A percentile compares a stretch with the other conserved stretches of the same genome.
Conservation (phyloP, 345 rosid species). For the Carallia pectinifolia region DNA sequence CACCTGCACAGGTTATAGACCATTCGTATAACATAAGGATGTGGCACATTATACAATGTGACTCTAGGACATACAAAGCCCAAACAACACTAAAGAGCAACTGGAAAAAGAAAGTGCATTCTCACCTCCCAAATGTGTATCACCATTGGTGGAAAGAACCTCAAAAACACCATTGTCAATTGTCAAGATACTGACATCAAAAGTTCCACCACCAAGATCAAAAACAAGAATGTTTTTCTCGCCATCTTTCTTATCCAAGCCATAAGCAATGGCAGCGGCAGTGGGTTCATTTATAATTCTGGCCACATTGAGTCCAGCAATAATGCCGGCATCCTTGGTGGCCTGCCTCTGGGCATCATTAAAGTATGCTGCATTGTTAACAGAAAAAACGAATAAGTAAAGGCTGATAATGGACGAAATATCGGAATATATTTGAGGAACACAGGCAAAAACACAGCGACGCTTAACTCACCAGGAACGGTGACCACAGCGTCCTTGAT, state of each 20-base stretch:
- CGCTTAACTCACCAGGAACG: conserved; percentile 25
- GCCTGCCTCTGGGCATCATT: conserved; percentile 33
- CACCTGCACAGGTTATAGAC: conserved; percentile 1
- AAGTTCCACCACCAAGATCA: conserved; percentile 25
- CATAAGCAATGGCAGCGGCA: conserved; percentile 31
- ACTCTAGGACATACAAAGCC: not conserved
- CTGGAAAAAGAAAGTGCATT: not conserved
- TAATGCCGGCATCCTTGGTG: conserved; percentile 26
- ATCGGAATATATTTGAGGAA: not conserved
- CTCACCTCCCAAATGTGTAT: conserved; percentile 30
- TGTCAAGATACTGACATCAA: conserved; percentile 30
- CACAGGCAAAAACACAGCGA: not conserved
- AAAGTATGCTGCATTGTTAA: conserved; percentile 20
- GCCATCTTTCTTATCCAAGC: conserved; percentile 27
- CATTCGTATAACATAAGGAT: not conserved
- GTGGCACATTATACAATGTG: too few species aligned
- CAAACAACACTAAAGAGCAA: not conserved
- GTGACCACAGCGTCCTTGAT: conserved; percentile 35
- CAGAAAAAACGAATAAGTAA: not conserved
- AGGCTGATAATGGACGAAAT: not conserved
- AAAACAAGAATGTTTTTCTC: conserved; percentile 32
- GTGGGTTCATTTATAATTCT: conserved; percentile 32
- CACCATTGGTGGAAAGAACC: conserved; percentile 28
- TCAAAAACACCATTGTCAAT: conserved; percentile 30
- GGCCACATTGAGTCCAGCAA: conserved; percentile 24